Conservation (phyloP, 164 flowering plant genomes). For the Magnolia officinalis region DNA sequence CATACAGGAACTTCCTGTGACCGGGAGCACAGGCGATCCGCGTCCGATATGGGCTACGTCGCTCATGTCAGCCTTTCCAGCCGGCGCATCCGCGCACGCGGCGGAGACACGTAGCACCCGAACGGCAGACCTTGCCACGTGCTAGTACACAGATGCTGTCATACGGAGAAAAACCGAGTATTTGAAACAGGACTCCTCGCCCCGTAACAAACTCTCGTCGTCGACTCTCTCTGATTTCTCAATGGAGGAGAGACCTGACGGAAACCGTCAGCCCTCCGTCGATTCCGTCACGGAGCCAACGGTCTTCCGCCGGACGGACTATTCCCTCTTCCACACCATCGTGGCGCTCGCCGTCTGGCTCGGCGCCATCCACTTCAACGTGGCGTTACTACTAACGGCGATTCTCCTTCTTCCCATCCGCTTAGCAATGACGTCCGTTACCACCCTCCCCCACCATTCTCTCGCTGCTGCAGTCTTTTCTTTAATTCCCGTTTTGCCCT, state of each 20-base stretch:
- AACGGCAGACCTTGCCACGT: background rate
- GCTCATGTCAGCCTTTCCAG: background rate
- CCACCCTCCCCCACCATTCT: background rate
- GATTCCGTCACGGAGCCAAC: constrained; percentile 13
- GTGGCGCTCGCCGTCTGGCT: constrained; percentile 61
- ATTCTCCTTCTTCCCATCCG: constrained; percentile 50
- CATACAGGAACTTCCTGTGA: too few species aligned
- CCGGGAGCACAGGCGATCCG: too few species aligned
- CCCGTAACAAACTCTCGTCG: background rate
- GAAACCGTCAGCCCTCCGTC: background rate
- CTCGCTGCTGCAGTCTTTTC: background rate
- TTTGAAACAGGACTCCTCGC: background rate
- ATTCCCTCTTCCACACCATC: constrained; percentile 24
- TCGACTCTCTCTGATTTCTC: background rate
- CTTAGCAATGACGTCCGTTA: constrained; percentile 43
- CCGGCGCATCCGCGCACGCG: background rate
- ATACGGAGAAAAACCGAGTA: background rate
- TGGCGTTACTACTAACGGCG: constrained; percentile 36
- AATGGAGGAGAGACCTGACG: background rate
- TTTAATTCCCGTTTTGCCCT: background rate
- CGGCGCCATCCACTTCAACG: constrained; percentile 59
- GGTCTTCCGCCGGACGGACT: constrained; percentile 30
- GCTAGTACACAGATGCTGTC: background rate
- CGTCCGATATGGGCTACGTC: too few species aligned
- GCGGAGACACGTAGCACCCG: background rate